phyloP scores from a whole-genome alignment of 208 protist species.

The Leishmania guyanensis region DNA sequence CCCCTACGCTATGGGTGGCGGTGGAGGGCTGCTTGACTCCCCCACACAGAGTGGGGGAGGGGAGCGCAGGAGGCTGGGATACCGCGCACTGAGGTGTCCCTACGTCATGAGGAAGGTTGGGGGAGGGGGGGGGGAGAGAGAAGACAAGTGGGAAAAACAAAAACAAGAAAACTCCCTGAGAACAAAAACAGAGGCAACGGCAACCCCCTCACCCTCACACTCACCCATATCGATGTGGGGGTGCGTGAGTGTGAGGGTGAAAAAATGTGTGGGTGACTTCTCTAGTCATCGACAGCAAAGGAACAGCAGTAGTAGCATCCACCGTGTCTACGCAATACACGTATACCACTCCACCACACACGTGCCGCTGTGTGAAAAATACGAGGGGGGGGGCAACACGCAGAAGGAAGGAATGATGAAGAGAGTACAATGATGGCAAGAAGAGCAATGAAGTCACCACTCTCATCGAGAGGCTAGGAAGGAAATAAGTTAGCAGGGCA shows the following conservation, averaged over 20 bases:
- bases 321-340: background rate
- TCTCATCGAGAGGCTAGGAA: background rate
- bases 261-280: background rate
- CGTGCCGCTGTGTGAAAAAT: background rate
- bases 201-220: background rate
- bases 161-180: constrained; percentile 12
- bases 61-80: background rate
- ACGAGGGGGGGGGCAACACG: background rate
- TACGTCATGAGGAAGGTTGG: background rate
- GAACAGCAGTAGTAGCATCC: background rate
- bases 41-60: background rate
- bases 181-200: background rate
- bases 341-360: background rate
- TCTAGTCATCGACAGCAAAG: background rate
- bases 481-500: background rate
- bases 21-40: no score
- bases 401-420: constrained; percentile 16
- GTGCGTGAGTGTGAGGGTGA: background rate
- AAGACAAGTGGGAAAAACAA: background rate
- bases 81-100: background rate
- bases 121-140: background rate
- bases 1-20: no score
- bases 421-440: constrained; percentile 1
- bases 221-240: background rate
- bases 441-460: background rate